These are phyloP conservation scores for Yamadazyma dendronema DNA, from an alignment of 1,139 yeast genomes.

Conservation along the genomic window DNA sequence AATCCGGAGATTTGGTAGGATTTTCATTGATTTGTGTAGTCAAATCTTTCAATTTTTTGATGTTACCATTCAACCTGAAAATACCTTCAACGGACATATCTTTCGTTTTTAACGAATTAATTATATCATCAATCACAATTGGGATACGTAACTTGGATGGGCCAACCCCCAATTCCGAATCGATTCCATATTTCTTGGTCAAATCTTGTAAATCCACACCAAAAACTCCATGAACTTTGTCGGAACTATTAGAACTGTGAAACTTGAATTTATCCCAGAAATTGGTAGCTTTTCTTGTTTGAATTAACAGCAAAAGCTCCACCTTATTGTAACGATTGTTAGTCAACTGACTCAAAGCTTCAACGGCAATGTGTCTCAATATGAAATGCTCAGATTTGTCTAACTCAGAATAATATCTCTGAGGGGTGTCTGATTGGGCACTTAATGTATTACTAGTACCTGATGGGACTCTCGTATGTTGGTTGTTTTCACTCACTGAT, in stretches of 20 bases:
- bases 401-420: slow-evolving; percentile 71
- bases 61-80: slow-evolving; percentile 94
- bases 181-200: slow-evolving; percentile 77
- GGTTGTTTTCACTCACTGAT: slow-evolving; percentile 18
- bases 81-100: slow-evolving; percentile 98
- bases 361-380: slow-evolving; percentile 66
- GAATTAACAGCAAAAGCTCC: slow-evolving; percentile 55
- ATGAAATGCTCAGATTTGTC: slow-evolving; percentile 57
- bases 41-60: slow-evolving; percentile 73
- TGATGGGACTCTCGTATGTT: slow-evolving; percentile 17
- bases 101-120: slow-evolving; percentile 80
- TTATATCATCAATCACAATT: slow-evolving; percentile 79
- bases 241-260: slow-evolving; percentile 22
- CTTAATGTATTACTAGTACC: slow-evolving; percentile 5
- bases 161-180: slow-evolving; percentile 84
- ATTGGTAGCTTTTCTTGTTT: slow-evolving; percentile 49
- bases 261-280: slow-evolving; percentile 75
- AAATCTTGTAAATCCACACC: slow-evolving; percentile 75
- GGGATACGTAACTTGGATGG: slow-evolving; percentile 82
- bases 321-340: slow-evolving; percentile 41
- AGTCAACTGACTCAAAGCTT: slow-evolving; percentile 50
- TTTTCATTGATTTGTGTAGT: slow-evolving; percentile 72
- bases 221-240: slow-evolving; percentile 52
- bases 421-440: slow-evolving; percentile 2
- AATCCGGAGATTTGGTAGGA: slow-evolving; percentile 72